Evolutionary conservation across 2,329 filamentous ascomycete species (phyloP).

Genomic region (Aureobasidium zeae): DNA sequence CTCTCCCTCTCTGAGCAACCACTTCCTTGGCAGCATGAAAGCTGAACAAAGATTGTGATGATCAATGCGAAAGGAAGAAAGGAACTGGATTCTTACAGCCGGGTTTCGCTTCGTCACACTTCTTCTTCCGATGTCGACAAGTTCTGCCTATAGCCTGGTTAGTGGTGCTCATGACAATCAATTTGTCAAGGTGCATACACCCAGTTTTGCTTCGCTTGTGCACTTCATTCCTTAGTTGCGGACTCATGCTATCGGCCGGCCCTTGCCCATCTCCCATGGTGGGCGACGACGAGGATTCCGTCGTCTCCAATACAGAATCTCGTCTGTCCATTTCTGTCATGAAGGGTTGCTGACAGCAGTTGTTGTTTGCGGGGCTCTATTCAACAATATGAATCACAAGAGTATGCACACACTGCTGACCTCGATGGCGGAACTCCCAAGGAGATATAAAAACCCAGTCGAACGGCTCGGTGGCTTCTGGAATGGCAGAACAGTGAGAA

Average conservation of each 20-base stretch:
- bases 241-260: conserved; percentile 5
- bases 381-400: too few species aligned
- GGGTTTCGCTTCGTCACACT: conserved; percentile 45
- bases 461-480: too few species aligned
- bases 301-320: neutral
- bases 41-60: neutral
- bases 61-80: neutral
- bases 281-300: conserved; percentile 1
- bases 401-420: too few species aligned
- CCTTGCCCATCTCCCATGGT: neutral
- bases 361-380: too few species aligned
- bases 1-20: neutral
- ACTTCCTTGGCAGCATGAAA: neutral
- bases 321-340: too few species aligned
- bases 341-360: too few species aligned
- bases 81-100: conserved; percentile 27
- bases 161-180: conserved; percentile 22
- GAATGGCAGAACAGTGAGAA: too few species aligned
- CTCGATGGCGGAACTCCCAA: too few species aligned
- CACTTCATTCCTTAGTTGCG: conserved; percentile 1
- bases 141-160: conserved; percentile 40
- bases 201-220: conserved; percentile 8
- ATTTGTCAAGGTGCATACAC: too few species aligned
- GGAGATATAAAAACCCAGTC: too few species aligned
- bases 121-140: conserved; percentile 52